Evolutionary conservation across 345 rosid genomes (phyloP), one percentile per base, ranked within the genome.

Genomic region (Citrus mangshanensis): DNA sequence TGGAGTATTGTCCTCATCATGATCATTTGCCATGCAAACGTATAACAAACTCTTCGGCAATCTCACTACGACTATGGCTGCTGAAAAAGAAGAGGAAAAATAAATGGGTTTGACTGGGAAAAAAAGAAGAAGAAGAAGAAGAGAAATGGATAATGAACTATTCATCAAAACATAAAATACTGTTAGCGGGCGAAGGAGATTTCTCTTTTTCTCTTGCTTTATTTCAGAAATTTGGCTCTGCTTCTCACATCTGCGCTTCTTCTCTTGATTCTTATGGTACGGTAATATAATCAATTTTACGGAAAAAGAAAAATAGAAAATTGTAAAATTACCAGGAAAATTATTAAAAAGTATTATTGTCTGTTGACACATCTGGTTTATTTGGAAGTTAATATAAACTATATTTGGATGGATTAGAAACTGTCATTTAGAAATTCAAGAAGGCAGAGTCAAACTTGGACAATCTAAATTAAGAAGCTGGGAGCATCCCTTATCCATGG

Each of bases 401-500:
- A 12, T 27, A 1, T 35, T 51, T 78, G 76, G 61, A 35, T 22
- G 64, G 9, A 6, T 70, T 85, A 92, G 94, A 78, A 75, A 74
- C 4, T 34, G 75, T 86, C 74, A 76, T 70, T 9, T 75, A 72
- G 72, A 88, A 84, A 55, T 89, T 88, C 84, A 82, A 82, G 78
- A 78, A 82, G 2, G 91, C 91, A 55, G 75, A 64, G 63, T 79
- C 82, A 74, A 91, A 93, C 59, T 55, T 90, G 64, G 34, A 72
- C n/a, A 73, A 55, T 13, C 74, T 90, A 35, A 10, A 34, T 34
- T 34, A 34, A 75, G 77, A 68, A 30, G 32, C 81, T 83, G 35
- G 95, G 90, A 73, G 93, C 92, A 54, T 32, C 42, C 22, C 40
- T 84, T 63, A 13, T 86, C 27, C 82, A 85, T 77, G 88, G 85